phyloP scores from a whole-genome alignment of 495 filamentous ascomycete genomes.

The Tuber indicum region DNA sequence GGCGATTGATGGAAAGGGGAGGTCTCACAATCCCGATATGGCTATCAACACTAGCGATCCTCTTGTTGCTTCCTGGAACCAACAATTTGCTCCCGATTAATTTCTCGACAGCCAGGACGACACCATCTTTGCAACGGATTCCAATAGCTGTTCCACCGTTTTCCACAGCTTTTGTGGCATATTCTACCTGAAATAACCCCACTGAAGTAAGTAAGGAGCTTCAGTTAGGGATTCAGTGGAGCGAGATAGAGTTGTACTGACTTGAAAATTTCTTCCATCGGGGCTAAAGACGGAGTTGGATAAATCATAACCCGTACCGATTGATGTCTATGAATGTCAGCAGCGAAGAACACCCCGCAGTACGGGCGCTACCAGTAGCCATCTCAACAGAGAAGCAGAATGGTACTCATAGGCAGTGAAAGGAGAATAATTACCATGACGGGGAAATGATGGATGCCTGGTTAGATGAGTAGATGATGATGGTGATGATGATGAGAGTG shows the following conservation, averaged over 20 bases:
- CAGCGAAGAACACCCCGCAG: slow-evolving; percentile 33
- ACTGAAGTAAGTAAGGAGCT: slow-evolving; percentile 16
- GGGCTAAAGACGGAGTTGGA: slow-evolving; percentile 98
- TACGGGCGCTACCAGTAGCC: slow-evolving; percentile 20
- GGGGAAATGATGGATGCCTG: slow-evolving; percentile 15
- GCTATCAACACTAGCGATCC: slow-evolving; percentile 88
- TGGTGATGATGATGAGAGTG: slow-evolving; percentile 20
- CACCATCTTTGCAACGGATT: slow-evolving; percentile 93
- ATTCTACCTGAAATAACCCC: slow-evolving; percentile 76
- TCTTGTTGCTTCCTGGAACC: slow-evolving; percentile 88
- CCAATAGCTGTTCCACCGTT: slow-evolving; percentile 95
- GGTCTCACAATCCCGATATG: slow-evolving; percentile 81
- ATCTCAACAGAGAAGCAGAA: slow-evolving; percentile 12
- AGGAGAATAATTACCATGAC: slow-evolving; percentile 28
- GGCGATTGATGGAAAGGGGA: slow-evolving; percentile 6
- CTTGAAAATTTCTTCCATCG: slow-evolving; percentile 97
- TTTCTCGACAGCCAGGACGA: slow-evolving; percentile 95
- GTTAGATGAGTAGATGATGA: slow-evolving; percentile 20
- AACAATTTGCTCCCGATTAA: slow-evolving; percentile 90
- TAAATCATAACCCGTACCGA: slow-evolving; percentile 98
- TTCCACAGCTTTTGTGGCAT: slow-evolving; percentile 96
- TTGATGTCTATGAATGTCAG: slow-evolving; percentile 68
- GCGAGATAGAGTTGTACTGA: slow-evolving; percentile 38
- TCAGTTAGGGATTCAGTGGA: slow-evolving; percentile 5
- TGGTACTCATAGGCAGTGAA: not conserved